Evolutionary conservation across 495 filamentous ascomycete species (phyloP).

Genomic region (Talaromyces wortmannii): DNA sequence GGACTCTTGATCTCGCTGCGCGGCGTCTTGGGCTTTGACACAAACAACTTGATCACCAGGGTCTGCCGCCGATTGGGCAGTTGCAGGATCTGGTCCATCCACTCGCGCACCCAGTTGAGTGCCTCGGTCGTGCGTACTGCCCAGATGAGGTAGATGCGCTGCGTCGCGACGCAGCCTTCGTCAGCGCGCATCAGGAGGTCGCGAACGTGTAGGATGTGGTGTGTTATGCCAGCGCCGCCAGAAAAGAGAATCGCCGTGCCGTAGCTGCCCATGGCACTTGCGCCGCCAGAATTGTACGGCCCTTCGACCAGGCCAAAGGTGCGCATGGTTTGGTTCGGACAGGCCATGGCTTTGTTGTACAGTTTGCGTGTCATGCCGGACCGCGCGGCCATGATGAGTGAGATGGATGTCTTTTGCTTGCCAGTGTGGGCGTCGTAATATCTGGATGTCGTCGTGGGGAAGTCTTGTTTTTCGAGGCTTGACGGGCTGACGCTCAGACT

Average conservation of each 20-base stretch:
- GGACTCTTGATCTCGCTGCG: slow-evolving; percentile 71
- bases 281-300: slow-evolving; percentile 67
- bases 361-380: slow-evolving; percentile 78
- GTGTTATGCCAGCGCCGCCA: slow-evolving; percentile 83
- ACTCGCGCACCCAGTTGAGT: slow-evolving; percentile 86
- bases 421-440: slow-evolving; percentile 3
- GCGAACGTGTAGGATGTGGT: slow-evolving; percentile 72
- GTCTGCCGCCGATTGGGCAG: slow-evolving; percentile 79
- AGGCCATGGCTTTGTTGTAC: slow-evolving; percentile 57
- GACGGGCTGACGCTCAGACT: slow-evolving; percentile 10
- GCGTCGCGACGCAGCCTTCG: slow-evolving; percentile 66
- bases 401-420: slow-evolving; percentile 50
- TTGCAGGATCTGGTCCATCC: slow-evolving; percentile 90
- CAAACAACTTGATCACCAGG: slow-evolving; percentile 79
- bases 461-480: slow-evolving; percentile 33
- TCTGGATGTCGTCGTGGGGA: slow-evolving; percentile 16
- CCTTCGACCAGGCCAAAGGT: slow-evolving; percentile 69
- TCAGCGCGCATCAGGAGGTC: slow-evolving; percentile 65
- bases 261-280: slow-evolving; percentile 59
- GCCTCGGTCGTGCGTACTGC: slow-evolving; percentile 82
- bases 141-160: slow-evolving; percentile 82
- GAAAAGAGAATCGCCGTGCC: slow-evolving; percentile 83
- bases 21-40: slow-evolving; percentile 72
- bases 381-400: slow-evolving; percentile 70
- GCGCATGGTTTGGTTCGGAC: slow-evolving; percentile 51